phyloP scores from a whole-genome alignment of 169 alveolate genomes.

The Plasmodium chabaudi region DNA sequence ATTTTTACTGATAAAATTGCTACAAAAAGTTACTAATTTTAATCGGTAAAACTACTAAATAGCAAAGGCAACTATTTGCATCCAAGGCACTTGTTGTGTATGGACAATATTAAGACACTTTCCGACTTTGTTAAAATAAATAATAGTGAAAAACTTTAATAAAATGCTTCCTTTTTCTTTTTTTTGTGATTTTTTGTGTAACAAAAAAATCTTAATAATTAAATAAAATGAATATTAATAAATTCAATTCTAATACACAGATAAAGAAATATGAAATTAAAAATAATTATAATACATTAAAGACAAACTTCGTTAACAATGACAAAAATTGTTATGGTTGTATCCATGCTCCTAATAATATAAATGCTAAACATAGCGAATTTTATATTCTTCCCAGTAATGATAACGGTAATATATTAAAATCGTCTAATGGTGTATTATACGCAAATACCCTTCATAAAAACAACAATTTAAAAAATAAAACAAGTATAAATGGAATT shows the following conservation, averaged over 20 bases:
- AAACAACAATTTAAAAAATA: not conserved
- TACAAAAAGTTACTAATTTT: not conserved
- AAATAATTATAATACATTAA: conserved; percentile 15
- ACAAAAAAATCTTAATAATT: conserved; percentile 25
- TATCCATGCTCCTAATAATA: conserved; percentile 37
- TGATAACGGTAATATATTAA: conserved; percentile 12
- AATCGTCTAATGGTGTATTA: conserved; percentile 11
- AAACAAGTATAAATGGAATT: not conserved
- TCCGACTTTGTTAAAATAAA: conserved; percentile 4
- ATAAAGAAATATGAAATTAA: conserved; percentile 17
- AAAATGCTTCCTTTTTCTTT: conserved; percentile 25
- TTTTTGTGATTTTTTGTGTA: conserved; percentile 10
- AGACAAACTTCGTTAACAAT: conserved; percentile 1
- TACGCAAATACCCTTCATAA: conserved; percentile 1
- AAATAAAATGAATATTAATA: conserved; percentile 43
- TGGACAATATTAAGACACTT: not conserved
- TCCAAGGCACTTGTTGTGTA: no score
- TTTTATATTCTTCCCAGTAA: conserved; percentile 9
- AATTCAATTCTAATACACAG: conserved; percentile 13
- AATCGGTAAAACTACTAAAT: conserved; percentile 2
- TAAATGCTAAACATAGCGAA: conserved; percentile 12
- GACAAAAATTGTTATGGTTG: conserved; percentile 20
- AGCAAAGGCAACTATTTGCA: conserved; percentile 26
- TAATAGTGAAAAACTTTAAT: not conserved
- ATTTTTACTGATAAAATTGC: not conserved